These are phyloP conservation scores for Ogataea nitratoaversa DNA, from an alignment of 805 yeast genomes.

Conservation along the genomic window DNA sequence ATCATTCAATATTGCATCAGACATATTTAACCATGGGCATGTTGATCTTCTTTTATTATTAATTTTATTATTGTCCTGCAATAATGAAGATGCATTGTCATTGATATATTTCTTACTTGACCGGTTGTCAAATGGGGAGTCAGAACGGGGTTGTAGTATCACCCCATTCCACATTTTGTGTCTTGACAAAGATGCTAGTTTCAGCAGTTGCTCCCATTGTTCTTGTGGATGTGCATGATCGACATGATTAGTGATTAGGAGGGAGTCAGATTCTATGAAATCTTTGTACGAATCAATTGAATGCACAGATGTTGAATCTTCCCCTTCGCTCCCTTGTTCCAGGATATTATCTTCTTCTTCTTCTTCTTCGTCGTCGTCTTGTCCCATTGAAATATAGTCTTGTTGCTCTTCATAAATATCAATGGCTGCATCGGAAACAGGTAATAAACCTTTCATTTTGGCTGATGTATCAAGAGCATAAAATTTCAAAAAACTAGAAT, in stretches of 20 bases:
- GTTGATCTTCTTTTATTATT: slow-evolving; percentile 1
- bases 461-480: slow-evolving; percentile 45
- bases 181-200: slow-evolving; percentile 39
- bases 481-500: slow-evolving; percentile 42
- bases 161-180: slow-evolving; percentile 51
- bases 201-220: slow-evolving; percentile 19
- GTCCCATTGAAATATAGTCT: slow-evolving; percentile 4
- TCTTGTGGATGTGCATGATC: slow-evolving; percentile 1
- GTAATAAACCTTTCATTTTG: slow-evolving; percentile 31
- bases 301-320: not conserved
- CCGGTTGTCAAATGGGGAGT: slow-evolving; percentile 13
- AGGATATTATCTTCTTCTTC: slow-evolving; percentile 6
- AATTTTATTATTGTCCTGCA: not conserved
- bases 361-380: slow-evolving; percentile 15
- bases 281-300: slow-evolving; percentile 10
- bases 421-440: slow-evolving; percentile 33
- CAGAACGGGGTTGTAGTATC: slow-evolving; percentile 47
- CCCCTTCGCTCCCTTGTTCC: no score
- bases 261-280: not conserved
- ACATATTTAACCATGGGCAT: slow-evolving; percentile 15
- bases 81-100: not conserved
- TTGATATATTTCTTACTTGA: slow-evolving; percentile 2
- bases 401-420: slow-evolving; percentile 26
- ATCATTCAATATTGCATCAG: slow-evolving; percentile 3
- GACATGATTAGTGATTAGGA: no score